Percentiles rank a stretch among this genome's conserved stretches.
phyloP scores from a whole-genome alignment of 768 basidiomycete genomes.

The Lactarius pseudohatsudake region DNA sequence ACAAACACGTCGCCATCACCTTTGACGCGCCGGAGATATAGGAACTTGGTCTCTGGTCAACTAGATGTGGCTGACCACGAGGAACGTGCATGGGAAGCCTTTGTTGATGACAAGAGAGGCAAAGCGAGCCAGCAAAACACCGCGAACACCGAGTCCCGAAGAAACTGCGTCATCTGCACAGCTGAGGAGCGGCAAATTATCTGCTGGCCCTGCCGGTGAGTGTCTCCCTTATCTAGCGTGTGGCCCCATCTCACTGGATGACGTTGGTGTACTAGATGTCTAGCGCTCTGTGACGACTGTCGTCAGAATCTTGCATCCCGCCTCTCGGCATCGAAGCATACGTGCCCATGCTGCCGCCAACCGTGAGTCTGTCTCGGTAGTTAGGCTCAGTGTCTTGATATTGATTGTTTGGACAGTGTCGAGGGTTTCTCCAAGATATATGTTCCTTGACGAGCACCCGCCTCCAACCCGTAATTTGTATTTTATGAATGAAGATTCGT shows the following conservation, averaged over 20 bases:
- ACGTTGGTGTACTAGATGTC: constrained; percentile 35
- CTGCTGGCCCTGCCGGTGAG: constrained; percentile 83
- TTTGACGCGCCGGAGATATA: constrained; percentile 51
- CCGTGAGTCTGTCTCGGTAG: constrained; percentile 35
- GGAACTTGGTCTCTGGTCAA: constrained; percentile 36
- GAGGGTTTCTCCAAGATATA: constrained; percentile 64
- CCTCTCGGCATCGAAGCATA: constrained; percentile 55
- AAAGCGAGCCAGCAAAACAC: constrained; percentile 19
- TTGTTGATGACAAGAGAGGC: constrained; percentile 36
- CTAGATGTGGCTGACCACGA: constrained; percentile 10
- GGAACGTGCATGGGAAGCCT: constrained; percentile 35
- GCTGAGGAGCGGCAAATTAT: constrained; percentile 67
- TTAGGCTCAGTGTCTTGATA: constrained; percentile 11
- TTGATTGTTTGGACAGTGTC: constrained; percentile 33
- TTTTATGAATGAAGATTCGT: background rate
- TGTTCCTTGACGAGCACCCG: constrained; percentile 43
- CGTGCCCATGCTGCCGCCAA: constrained; percentile 64
- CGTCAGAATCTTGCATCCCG: constrained; percentile 58
- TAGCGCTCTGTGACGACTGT: constrained; percentile 66
- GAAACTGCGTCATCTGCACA: constrained; percentile 69
- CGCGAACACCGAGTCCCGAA: constrained; percentile 32
- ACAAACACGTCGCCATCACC: constrained; percentile 43
- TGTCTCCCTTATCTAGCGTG: background rate
- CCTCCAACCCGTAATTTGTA: background rate
- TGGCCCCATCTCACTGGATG: background rate